phyloP scores from a whole-genome alignment of 1,284 basidiomycete species.

The Anthracocystis setariae region DNA sequence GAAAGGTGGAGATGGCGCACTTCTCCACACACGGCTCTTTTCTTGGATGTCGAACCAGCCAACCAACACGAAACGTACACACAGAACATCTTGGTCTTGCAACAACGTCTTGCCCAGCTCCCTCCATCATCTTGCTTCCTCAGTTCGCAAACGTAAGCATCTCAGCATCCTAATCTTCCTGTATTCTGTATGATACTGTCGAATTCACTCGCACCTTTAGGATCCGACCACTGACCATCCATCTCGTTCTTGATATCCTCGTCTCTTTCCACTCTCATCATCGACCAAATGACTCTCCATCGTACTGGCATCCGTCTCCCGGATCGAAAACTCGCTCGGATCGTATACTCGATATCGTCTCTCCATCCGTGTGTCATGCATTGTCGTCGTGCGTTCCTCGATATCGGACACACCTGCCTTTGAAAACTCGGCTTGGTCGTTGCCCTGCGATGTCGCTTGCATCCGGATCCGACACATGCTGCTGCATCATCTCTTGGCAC shows the following conservation, averaged over 20 bases:
- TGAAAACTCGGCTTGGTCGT: no score
- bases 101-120: not conserved
- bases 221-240: conserved; percentile 1
- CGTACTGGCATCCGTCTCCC: not conserved
- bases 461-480: no score
- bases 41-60: conserved; percentile 1
- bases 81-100: no score
- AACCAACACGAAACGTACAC: not conserved
- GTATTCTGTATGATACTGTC: not conserved
- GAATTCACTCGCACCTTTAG: not conserved
- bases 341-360: no score
- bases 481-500: no score
- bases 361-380: no score
- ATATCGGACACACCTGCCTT: no score
- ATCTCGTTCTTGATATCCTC: not conserved
- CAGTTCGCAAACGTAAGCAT: conserved; percentile 5
- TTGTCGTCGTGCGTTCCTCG: no score
- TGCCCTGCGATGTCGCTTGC: no score
- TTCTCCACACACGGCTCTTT: conserved; percentile 42
- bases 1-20: conserved; percentile 27
- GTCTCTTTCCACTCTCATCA: not conserved
- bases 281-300: not conserved
- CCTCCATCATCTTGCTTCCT: not conserved
- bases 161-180: conserved; percentile 2
- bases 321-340: no score